Base-by-base conservation (phyloP, 768 basidiomycete species). In the Asterophora lycoperdoides region DNA sequence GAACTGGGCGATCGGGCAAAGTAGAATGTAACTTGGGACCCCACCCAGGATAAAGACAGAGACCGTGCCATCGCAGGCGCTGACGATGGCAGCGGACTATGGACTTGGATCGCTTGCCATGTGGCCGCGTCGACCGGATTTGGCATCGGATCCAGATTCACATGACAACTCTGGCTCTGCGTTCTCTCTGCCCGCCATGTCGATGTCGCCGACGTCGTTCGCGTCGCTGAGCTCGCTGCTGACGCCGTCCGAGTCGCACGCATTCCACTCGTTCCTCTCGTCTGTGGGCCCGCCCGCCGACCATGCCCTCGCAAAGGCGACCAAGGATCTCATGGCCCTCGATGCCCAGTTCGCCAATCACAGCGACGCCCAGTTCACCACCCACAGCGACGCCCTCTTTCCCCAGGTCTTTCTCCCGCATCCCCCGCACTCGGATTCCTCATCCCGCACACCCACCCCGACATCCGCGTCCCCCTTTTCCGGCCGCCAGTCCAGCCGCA, bases 271-370 rank as follows among this genome's bases (percentile, higher is more conserved):
- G 20, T 87, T 88, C 60, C 76, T 87, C 49, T 74, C 79, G 19
- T 64, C 74, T 26, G 69, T 80, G 49, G 79, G 83, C 55, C 58
- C 62, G 6, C 60, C 64, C 68, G 45, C 53, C 71, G 56, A 48
- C 62, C 81, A 86, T 46, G 81, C 82, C 1, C 75, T 92, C 46
- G 69, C 84, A 45, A 86, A 84, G 66, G 88, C 88, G 0, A 91
- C 89, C 0, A 89, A 86, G 64, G 86, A 90, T 64, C 78, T 92
- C 37, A 89, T 92, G 82, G 73, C 85, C 4, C 72, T 89, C 20
- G 85, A 85, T 50, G 56, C 70, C 32, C 56, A 53, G 11, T 54
- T 41, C 19, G 39, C 38, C n/a, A 26, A 30, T 5, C 52, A 45
- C 26, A 38, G 33, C 39, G 49, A 49, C 35, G 32, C 42, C 15